Conservation (phyloP, 202 grass and related monocot species). For the Zoysia matrella region DNA sequence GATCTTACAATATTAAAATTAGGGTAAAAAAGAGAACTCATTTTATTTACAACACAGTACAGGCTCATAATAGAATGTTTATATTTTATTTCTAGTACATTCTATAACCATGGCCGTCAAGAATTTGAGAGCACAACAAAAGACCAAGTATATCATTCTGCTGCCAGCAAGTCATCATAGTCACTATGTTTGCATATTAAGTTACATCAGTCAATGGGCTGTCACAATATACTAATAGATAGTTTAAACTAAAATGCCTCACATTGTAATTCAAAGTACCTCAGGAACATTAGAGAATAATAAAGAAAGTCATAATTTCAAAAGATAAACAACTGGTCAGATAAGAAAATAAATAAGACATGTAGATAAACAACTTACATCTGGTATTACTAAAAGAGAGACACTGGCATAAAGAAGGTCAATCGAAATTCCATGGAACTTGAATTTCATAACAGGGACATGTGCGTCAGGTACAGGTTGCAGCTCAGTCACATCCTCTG, state of each 20-base stretch:
- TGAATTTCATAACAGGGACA: constrained; percentile 86
- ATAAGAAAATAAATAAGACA: background rate
- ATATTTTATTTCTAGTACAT: background rate
- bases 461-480: constrained; percentile 94
- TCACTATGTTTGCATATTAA: background rate
- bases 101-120: background rate
- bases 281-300: background rate
- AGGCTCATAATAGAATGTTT: background rate
- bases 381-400: constrained; percentile 83
- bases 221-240: background rate
- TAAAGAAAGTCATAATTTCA: background rate
- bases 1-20: background rate
- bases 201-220: background rate
- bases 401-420: constrained; percentile 91
- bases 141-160: background rate
- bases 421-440: constrained; percentile 29
- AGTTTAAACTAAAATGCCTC: background rate
- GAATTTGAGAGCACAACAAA: background rate
- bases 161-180: background rate
- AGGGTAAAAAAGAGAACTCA: background rate
- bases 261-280: background rate
- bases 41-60: background rate
- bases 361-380: constrained; percentile 48
- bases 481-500: constrained; percentile 77
- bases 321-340: constrained; percentile 19